phyloP scores from a whole-genome alignment of 2,329 filamentous ascomycete genomes.

The Botrytis pseudocinerea region DNA sequence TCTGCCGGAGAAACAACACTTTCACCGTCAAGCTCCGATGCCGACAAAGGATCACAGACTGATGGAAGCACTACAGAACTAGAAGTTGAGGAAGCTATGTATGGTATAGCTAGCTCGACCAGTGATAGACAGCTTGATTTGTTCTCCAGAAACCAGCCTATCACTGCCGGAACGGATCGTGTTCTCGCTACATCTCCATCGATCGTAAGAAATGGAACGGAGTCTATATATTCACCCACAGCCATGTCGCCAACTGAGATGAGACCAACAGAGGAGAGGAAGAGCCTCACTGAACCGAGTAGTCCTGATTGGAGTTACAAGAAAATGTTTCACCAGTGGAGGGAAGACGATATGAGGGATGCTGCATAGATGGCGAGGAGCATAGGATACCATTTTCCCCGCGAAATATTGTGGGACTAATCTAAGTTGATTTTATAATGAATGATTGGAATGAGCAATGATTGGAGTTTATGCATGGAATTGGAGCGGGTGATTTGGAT shows the following conservation, averaged over 20 bases:
- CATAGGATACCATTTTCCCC: background rate
- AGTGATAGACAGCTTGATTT: slow-evolving; percentile 32
- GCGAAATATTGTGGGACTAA: background rate
- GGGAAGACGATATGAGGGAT: slow-evolving; percentile 14
- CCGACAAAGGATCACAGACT: slow-evolving; percentile 38
- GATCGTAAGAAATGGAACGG: slow-evolving; percentile 18
- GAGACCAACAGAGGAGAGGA: background rate
- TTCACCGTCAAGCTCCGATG: slow-evolving; percentile 36
- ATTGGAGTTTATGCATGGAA: slow-evolving; percentile 6
- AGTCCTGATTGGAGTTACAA: slow-evolving; percentile 32
- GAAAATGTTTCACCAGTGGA: slow-evolving; percentile 26
- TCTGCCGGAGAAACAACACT: slow-evolving; percentile 37
- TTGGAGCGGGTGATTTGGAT: background rate
- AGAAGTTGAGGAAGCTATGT: slow-evolving; percentile 21
- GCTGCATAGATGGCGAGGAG: slow-evolving; percentile 5
- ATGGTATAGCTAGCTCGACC: background rate
- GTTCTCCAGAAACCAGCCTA: slow-evolving; percentile 37
- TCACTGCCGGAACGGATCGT: slow-evolving; percentile 35
- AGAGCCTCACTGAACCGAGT: slow-evolving; percentile 26
- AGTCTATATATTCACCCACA: slow-evolving; percentile 21
- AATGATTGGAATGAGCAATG: slow-evolving; percentile 6
- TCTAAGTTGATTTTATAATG: background rate
- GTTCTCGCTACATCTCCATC: slow-evolving; percentile 38
- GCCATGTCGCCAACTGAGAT: slow-evolving; percentile 7
- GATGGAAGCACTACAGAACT: slow-evolving; percentile 38